Evolutionary conservation across 2,329 filamentous ascomycete species (phyloP), one percentile per base, ranked within the genome.

Genomic region (Geosmithia putterillii): DNA sequence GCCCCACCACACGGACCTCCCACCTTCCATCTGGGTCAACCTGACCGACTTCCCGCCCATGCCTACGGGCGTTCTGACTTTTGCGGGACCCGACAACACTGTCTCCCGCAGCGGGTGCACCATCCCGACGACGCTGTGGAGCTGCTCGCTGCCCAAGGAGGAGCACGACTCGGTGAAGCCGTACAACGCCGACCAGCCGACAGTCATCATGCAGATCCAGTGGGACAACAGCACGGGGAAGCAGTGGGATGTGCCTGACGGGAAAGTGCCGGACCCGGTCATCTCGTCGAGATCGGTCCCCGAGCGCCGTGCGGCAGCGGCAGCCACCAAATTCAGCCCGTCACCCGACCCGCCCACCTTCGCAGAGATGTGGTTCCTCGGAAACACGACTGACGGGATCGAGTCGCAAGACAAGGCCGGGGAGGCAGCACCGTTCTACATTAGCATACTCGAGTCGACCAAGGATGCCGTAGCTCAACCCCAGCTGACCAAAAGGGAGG

Each of bases 381-480:
- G 89, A 4, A 85, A 88, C 55, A 89, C 86, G 0, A 94, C 88
- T 0, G 90, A 96, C 54, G 72, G 74, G 0, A 78, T 86, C 47
- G 67, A 73, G 12, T 70, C 72, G 0, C 54, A 73, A 37, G 64
- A 80, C 4, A 95, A 90, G 59, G 80, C 81, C 1, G 89, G 89
- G 49, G 89, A 95, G 62, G 74, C 81, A 8, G 94, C 90, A 0
- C 89, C 90, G 0, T 94, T 95, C 61, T 94, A 83, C 59, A 83
- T 95, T 50, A 86, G 80, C 22, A 70, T 94, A 44, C 64, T 88
- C 10, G 59, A 66, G 4, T 69, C 72, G 0, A 48, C 60, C 15
- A 61, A 67, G 40, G 54, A 59, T 25, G 54, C 58, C 15, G 50
- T 58, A 9, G 52, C 56, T 1, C 46, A 47, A 3, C 48, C 55